Base-by-base conservation (phyloP, 2,329 filamentous ascomycete genomes). In the Alternaria triticina region DNA sequence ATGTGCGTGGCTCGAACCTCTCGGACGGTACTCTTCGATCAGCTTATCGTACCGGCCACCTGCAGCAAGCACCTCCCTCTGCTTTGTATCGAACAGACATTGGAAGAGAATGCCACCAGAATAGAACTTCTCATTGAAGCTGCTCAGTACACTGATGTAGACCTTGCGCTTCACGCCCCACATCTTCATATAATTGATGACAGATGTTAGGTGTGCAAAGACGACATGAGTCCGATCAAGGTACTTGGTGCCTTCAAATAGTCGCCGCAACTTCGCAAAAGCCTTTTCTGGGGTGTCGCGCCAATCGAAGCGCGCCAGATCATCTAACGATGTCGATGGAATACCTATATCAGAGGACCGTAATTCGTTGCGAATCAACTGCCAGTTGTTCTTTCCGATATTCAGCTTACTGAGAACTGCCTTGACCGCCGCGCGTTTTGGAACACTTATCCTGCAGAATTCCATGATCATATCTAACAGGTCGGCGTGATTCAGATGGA, bases 31-130 rank as follows among this genome's bases (percentile, higher is more conserved):
- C 64, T 96, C 92, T 76, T 90, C 89, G 68, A 99, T 95, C 20
- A 99, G 83, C 51, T 89, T 89, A 77, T 99, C 96, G 77, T 99
- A 99, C 52, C 96, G 89, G 3, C 96, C 96, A 54, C 96, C 96
- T 30, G 94, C 96, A 6, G 95, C 96, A 74, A 98, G 93, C 0
- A 98, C 92, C 70, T 96, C 91, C 70, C 84, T 83, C 65, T 90
- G 87, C 77, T 93, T 96, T 65, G 88, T 90, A 77, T 98, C 95
- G 67, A 94, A 93, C 3, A 97, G 82, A 73, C 94, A 97, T 65
- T 96, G 92, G 77, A 99, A 98, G 46, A 98, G 84, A 27, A 98
- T 85, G 8, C 94, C 94, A 1, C 78, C 77, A 17, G 88, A 84
- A 79, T 96, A 99, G 77, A 98, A 97, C 60, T 90, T 91, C 75